phyloP scores from a whole-genome alignment of 2,329 filamentous ascomycete genomes.

The Microsporum canis region DNA sequence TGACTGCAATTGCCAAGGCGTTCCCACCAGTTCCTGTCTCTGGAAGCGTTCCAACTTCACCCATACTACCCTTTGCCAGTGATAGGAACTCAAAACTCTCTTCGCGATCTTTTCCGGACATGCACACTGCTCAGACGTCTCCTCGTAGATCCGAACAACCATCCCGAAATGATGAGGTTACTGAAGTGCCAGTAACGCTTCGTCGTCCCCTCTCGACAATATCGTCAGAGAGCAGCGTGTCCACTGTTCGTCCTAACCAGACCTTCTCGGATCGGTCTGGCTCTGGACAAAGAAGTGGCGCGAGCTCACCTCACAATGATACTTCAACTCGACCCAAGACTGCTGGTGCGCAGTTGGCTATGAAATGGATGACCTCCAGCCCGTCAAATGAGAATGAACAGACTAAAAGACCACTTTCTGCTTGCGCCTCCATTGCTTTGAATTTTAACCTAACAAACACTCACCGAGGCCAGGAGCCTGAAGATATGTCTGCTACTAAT shows the following conservation, averaged over 20 bases:
- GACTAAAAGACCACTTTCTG: slow-evolving; percentile 32
- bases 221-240: slow-evolving; percentile 67
- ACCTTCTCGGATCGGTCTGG: slow-evolving; percentile 52
- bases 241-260: slow-evolving; percentile 57
- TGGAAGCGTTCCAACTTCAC: slow-evolving; percentile 49
- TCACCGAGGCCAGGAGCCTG: neutral
- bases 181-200: slow-evolving; percentile 43
- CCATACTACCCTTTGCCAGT: slow-evolving; percentile 22
- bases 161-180: slow-evolving; percentile 2
- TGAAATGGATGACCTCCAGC: slow-evolving; percentile 11
- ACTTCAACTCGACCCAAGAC: slow-evolving; percentile 32
- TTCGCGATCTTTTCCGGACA: slow-evolving; percentile 25
- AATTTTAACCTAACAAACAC: neutral
- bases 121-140: slow-evolving; percentile 21
- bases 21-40: slow-evolving; percentile 34
- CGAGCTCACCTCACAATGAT: slow-evolving; percentile 12
- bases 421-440: slow-evolving; percentile 22
- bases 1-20: slow-evolving; percentile 45
- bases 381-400: slow-evolving; percentile 16
- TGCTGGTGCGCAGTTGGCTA: slow-evolving; percentile 31
- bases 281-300: slow-evolving; percentile 29
- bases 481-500: neutral
- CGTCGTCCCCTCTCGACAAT: slow-evolving; percentile 68
- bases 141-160: slow-evolving; percentile 24
- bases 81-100: slow-evolving; percentile 24